These are phyloP conservation scores for Nannochloris sp. DNA, from an alignment of 139 green algal species.

Conservation along the genomic window DNA sequence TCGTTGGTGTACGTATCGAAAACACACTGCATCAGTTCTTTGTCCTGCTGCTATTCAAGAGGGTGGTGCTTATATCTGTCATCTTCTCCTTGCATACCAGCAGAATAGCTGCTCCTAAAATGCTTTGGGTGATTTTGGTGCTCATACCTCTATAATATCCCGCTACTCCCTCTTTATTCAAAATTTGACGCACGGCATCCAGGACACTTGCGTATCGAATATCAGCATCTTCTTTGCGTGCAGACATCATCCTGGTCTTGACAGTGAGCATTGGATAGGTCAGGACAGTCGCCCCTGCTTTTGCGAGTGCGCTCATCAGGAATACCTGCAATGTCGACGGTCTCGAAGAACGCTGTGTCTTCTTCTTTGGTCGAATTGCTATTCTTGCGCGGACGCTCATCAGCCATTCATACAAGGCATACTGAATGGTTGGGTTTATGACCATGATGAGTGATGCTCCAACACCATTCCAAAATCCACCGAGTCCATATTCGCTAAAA, in stretches of 20 bases:
- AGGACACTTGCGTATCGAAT: conserved; percentile 52
- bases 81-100: conserved; percentile 79
- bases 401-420: conserved; percentile 78
- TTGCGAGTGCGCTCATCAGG: conserved; percentile 69
- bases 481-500: conserved; percentile 17
- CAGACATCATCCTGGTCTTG: conserved; percentile 68
- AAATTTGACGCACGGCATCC: conserved; percentile 53
- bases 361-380: neutral
- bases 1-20: too few species aligned
- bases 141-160: conserved; percentile 59
- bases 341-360: neutral
- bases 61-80: conserved; percentile 12
- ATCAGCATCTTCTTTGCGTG: conserved; percentile 25
- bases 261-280: conserved; percentile 93
- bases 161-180: conserved; percentile 36
- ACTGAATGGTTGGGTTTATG: conserved; percentile 78
- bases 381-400: conserved; percentile 8
- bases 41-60: conserved; percentile 7
- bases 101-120: conserved; percentile 74
- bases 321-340: conserved; percentile 67
- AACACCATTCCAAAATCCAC: conserved; percentile 80
- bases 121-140: conserved; percentile 77
- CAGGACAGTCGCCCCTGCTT: conserved; percentile 81
- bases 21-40: neutral
- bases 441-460: conserved; percentile 75